phyloP scores from a whole-genome alignment of 805 yeast genomes.

The Hanseniaspora valbyensis region DNA sequence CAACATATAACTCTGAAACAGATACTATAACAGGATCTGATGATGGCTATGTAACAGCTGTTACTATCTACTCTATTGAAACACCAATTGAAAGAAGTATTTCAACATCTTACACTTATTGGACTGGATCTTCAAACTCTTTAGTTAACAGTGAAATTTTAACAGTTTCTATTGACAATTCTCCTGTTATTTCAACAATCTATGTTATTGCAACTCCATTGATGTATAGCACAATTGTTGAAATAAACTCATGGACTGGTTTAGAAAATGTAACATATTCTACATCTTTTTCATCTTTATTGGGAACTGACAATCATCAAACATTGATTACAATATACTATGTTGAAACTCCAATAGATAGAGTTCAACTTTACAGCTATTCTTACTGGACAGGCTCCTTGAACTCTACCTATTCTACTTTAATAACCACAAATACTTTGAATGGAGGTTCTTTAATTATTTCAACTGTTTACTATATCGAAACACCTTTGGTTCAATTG shows the following conservation, averaged over 20 bases:
- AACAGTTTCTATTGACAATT: conserved; percentile 1
- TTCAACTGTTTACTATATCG: conserved; percentile 12
- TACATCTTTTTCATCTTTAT: conserved; percentile 4
- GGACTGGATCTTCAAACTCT: conserved; percentile 12
- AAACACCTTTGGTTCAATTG: conserved; percentile 14
- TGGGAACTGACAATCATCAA: conserved; percentile 16
- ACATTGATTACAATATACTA: conserved; percentile 17
- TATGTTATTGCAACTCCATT: conserved; percentile 14
- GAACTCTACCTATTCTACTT: conserved; percentile 10
- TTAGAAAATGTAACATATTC: conserved; percentile 16
- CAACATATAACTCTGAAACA: conserved; percentile 10
- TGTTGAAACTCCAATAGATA: conserved; percentile 18
- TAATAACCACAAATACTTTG: background rate
- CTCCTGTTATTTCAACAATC: conserved; percentile 14
- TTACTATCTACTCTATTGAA: conserved; percentile 12
- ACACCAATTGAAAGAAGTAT: conserved; percentile 10
- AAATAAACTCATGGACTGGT: conserved; percentile 17
- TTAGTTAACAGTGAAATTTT: background rate
- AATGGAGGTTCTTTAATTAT: conserved; percentile 2
- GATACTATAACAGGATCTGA: conserved; percentile 12
- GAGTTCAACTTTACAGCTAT: background rate
- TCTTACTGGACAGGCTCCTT: conserved; percentile 13
- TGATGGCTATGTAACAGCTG: conserved; percentile 9
- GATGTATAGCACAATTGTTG: conserved; percentile 4
- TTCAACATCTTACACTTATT: conserved; percentile 6